Percentiles rank a stretch among this genome's conserved stretches.
Conservation (phyloP, 805 yeast genomes). For the Lachancea cidri region DNA sequence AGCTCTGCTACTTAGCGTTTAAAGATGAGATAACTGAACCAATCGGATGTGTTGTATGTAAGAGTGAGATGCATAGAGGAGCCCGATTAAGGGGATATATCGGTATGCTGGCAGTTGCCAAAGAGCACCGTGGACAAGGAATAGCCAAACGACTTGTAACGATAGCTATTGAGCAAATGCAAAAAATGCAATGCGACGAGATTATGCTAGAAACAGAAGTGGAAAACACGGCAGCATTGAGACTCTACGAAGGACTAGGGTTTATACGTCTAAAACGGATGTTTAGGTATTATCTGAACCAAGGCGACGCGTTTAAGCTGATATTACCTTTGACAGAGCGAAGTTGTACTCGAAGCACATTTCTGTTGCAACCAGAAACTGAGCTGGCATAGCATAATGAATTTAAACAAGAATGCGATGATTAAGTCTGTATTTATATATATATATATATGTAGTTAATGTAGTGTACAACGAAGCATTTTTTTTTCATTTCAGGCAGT, state of each 20-base stretch:
- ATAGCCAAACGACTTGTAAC: conserved; percentile 72
- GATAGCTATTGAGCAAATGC: conserved; percentile 60
- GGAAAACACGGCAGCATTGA: conserved; percentile 63
- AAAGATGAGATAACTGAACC: conserved; percentile 34
- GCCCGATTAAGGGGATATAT: conserved; percentile 78
- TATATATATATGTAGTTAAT: conserved; percentile 5
- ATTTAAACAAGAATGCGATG: conserved; percentile 1
- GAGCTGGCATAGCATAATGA: conserved; percentile 1
- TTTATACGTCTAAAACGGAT: conserved; percentile 70
- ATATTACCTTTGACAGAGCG: conserved; percentile 72
- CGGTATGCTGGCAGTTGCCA: conserved; percentile 90
- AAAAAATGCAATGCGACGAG: conserved; percentile 68
- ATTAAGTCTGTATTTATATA: conserved; percentile 4
- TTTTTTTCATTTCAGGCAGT: neutral
- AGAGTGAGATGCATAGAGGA: conserved; percentile 69
- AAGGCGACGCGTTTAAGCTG: conserved; percentile 88
- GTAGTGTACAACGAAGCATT: conserved; percentile 6
- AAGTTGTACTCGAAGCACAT: conserved; percentile 51
- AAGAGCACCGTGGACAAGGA: conserved; percentile 66
- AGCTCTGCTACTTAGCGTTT: conserved; percentile 63
- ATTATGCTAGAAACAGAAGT: conserved; percentile 92
- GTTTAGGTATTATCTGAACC: conserved; percentile 82
- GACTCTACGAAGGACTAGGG: conserved; percentile 69
- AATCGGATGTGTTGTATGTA: conserved; percentile 83
- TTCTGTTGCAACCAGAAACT: conserved; percentile 32